These are phyloP conservation scores for Cladobotryum mycophilum DNA, from an alignment of 2,329 filamentous ascomycete species.

Conservation along the genomic window DNA sequence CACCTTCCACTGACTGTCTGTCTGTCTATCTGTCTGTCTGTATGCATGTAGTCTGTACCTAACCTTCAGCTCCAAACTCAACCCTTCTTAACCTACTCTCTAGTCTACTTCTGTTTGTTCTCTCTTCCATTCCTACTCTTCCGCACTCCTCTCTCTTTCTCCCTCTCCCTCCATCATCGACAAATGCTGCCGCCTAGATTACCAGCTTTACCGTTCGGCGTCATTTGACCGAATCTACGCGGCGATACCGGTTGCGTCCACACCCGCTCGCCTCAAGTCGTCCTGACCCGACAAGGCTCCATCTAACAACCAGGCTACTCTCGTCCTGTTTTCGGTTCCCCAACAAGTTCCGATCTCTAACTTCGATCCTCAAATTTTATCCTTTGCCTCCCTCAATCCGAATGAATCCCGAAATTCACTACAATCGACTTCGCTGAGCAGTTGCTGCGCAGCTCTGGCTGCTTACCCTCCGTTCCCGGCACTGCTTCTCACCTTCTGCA, in stretches of 20 bases:
- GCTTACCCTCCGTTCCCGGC: slow-evolving; percentile 21
- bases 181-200: not conserved
- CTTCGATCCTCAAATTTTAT: too few relatives aligned
- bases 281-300: too few relatives aligned
- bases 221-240: slow-evolving; percentile 2
- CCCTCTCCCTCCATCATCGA: not conserved
- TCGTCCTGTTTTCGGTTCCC: too few relatives aligned
- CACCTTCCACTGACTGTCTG: too few relatives aligned
- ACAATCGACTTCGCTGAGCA: slow-evolving; percentile 24
- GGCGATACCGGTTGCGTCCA: slow-evolving; percentile 2
- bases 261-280: not conserved
- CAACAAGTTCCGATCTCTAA: too few relatives aligned
- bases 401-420: slow-evolving; percentile 20
- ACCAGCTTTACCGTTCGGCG: not conserved
- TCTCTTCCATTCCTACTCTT: not conserved
- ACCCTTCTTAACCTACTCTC: not conserved
- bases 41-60: not conserved
- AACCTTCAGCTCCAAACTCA: slow-evolving; percentile 1
- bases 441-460: slow-evolving; percentile 30
- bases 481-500: not conserved
- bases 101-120: not conserved
- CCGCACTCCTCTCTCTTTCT: not conserved
- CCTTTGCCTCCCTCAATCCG: slow-evolving; percentile 10
- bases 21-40: too few relatives aligned
- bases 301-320: too few relatives aligned